phyloP scores from a whole-genome alignment of 306 rosid genomes.

The Argentina anserina region DNA sequence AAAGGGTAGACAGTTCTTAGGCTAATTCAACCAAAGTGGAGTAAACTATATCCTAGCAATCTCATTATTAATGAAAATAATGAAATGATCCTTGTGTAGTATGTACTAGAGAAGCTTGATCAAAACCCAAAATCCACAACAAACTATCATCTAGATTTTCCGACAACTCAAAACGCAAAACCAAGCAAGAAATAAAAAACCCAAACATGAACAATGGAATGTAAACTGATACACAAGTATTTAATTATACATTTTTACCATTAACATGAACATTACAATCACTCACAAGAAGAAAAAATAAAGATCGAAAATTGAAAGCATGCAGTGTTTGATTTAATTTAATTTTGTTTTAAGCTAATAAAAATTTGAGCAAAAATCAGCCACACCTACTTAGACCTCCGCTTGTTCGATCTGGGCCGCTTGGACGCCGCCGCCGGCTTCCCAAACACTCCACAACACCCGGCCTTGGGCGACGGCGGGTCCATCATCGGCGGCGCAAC shows the following conservation, averaged over 20 bases:
- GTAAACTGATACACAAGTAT: not conserved
- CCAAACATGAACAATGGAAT: not conserved
- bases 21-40: not conserved
- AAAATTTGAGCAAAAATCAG: not conserved
- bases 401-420: constrained; percentile 35
- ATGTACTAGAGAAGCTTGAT: not conserved
- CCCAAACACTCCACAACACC: constrained; percentile 57
- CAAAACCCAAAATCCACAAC: not conserved
- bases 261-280: constrained; percentile 12
- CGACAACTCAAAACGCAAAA: not conserved
- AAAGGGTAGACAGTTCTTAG: not conserved
- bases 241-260: constrained; percentile 17
- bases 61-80: not conserved
- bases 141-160: not conserved
- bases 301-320: not conserved
- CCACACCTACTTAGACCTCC: constrained; percentile 25
- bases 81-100: not conserved
- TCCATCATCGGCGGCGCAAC: constrained; percentile 36
- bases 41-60: not conserved
- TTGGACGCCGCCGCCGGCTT: constrained; percentile 28
- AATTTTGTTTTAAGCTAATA: not conserved
- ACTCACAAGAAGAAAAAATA: not conserved
- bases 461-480: constrained; percentile 74
- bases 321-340: not conserved
- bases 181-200: not conserved